Evolutionary conservation across 2,329 filamentous ascomycete genomes (phyloP).

Genomic region (Ophiostoma sp.): DNA sequence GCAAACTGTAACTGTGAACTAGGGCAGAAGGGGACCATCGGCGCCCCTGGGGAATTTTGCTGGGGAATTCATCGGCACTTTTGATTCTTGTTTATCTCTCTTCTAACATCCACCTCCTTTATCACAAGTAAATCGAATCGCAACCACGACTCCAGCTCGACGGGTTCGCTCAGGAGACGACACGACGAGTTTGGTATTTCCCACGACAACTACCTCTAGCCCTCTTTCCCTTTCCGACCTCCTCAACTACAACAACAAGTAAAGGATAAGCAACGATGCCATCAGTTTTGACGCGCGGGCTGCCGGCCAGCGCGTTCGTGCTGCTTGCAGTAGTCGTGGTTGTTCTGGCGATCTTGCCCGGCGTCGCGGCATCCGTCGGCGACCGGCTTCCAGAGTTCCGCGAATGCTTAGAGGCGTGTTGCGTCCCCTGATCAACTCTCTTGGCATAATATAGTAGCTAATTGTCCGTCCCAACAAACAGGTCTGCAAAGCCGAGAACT

Average conservation of each 20-base stretch:
- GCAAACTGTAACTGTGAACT: not conserved
- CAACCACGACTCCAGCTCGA: not conserved
- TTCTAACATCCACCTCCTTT: not conserved
- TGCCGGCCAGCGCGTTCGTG: slow-evolving; percentile 11
- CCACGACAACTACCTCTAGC: not conserved
- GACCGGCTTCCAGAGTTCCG: slow-evolving; percentile 85
- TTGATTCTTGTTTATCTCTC: no score
- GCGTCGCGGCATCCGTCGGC: slow-evolving; percentile 71
- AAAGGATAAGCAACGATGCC: not conserved
- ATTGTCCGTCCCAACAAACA: slow-evolving; percentile 39
- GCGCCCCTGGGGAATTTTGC: not conserved
- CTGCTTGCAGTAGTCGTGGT: slow-evolving; percentile 17
- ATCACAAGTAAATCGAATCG: not conserved
- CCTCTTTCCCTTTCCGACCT: not conserved
- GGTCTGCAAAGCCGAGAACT: slow-evolving; percentile 82
- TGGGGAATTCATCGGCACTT: not conserved
- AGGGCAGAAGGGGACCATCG: not conserved
- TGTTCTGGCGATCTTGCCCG: slow-evolving; percentile 40
- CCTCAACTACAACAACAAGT: not conserved
- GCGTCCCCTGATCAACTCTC: not conserved
- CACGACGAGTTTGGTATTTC: not conserved
- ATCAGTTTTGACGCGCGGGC: not conserved
- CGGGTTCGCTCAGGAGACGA: not conserved
- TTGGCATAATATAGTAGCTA: not conserved
- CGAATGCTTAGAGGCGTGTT: slow-evolving; percentile 76